Conservation (phyloP, 441 rosid genomes). For the Corymbia calophylla region DNA sequence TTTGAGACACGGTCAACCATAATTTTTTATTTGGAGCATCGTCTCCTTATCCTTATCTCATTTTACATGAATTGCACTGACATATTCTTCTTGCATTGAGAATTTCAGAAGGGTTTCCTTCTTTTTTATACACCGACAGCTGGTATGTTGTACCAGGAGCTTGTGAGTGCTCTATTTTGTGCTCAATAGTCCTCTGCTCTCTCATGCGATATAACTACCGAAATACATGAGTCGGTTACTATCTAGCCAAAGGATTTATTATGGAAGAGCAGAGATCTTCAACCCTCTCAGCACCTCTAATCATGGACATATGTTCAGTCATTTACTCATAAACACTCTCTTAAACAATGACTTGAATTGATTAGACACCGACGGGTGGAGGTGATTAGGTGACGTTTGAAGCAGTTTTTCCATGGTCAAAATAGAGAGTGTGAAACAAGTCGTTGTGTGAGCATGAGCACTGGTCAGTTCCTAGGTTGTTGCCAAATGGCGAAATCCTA, state of each 20-base stretch:
- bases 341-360: neutral
- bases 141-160: fast-evolving
- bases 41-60: neutral
- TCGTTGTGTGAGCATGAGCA: neutral
- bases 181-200: neutral
- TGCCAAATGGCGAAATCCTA: neutral
- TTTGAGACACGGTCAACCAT: fast-evolving
- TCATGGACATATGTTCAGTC: neutral
- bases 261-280: neutral
- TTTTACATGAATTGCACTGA: neutral
- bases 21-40: neutral
- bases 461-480: neutral
- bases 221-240: neutral
- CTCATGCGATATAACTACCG: fast-evolving
- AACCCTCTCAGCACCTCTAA: neutral
- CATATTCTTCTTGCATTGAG: neutral
- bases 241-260: neutral
- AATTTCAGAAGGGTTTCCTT: neutral
- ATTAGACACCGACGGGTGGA: neutral
- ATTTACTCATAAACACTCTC: neutral
- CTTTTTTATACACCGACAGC: neutral
- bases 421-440: neutral
- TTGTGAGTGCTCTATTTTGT: neutral
- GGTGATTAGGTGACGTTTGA: neutral
- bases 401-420: neutral